Conservation (phyloP, 768 basidiomycete genomes). For the Collybiopsis luxurians region DNA sequence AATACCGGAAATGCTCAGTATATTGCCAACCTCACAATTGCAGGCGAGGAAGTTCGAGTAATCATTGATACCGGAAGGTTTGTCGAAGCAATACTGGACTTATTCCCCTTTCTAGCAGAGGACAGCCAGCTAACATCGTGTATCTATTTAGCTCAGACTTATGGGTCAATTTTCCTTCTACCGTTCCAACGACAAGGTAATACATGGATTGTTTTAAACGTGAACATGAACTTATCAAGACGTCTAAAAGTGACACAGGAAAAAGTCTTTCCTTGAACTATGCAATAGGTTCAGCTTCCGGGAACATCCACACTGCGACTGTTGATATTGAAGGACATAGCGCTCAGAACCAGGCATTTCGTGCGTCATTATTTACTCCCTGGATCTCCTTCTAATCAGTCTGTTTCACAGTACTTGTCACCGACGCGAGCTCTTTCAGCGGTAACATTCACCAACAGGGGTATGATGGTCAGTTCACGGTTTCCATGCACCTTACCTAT, state of each 20-base stretch:
- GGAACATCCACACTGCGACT: slow-evolving; percentile 51
- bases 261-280: slow-evolving; percentile 56
- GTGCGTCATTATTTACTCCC: slow-evolving; percentile 35
- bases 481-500: too few relatives aligned
- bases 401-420: slow-evolving; percentile 51
- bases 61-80: slow-evolving; percentile 80
- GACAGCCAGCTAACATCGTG: too few relatives aligned
- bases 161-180: slow-evolving; percentile 55
- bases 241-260: slow-evolving; percentile 42
- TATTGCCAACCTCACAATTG: slow-evolving; percentile 67
- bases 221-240: slow-evolving; percentile 17
- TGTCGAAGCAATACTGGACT: too few relatives aligned
- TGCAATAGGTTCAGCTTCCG: slow-evolving; percentile 67
- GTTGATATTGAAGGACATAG: slow-evolving; percentile 56
- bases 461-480: slow-evolving; percentile 47
- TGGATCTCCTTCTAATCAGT: neutral
- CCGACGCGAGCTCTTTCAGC: slow-evolving; percentile 62
- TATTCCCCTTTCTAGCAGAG: neutral
- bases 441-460: slow-evolving; percentile 57
- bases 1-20: slow-evolving; percentile 77
- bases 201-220: too few relatives aligned
- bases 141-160: slow-evolving; percentile 58
- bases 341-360: slow-evolving; percentile 63
- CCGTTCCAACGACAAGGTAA: neutral
- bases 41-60: slow-evolving; percentile 53